These are phyloP conservation scores for Hypoxylon subgilvum DNA, from an alignment of 495 filamentous ascomycete species.

Conservation along the genomic window DNA sequence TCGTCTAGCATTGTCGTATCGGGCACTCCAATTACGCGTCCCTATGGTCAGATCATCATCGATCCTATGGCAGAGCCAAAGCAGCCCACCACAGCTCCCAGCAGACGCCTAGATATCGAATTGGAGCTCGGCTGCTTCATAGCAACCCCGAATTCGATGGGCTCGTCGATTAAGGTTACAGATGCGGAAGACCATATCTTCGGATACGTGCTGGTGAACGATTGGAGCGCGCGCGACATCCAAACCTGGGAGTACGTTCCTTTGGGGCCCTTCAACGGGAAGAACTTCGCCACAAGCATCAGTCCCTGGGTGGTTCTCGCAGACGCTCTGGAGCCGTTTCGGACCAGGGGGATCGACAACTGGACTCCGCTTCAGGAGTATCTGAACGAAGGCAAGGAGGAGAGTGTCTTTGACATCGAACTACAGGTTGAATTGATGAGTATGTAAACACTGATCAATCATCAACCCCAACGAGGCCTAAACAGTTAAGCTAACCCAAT, in stretches of 20 bases:
- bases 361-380: conserved; percentile 70
- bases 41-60: conserved; percentile 79
- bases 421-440: conserved; percentile 77
- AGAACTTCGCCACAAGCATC: conserved; percentile 92
- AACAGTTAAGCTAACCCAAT: conserved; percentile 7
- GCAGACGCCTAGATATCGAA: conserved; percentile 79
- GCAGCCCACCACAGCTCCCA: conserved; percentile 66
- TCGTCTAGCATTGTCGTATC: conserved; percentile 80
- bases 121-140: conserved; percentile 88
- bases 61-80: conserved; percentile 65
- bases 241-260: conserved; percentile 91
- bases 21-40: conserved; percentile 75
- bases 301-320: conserved; percentile 87
- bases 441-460: no score
- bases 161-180: conserved; percentile 63
- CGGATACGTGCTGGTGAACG: conserved; percentile 88
- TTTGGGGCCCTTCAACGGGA: conserved; percentile 84
- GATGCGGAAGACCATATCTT: conserved; percentile 80
- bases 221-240: conserved; percentile 92
- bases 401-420: conserved; percentile 74
- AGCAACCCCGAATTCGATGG: conserved; percentile 68
- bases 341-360: conserved; percentile 64
- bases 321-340: conserved; percentile 79
- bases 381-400: conserved; percentile 66
- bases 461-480: neutral